These are phyloP conservation scores for Telopea speciosissima DNA, from an alignment of 177 flowering plant species.

Conservation along the genomic window DNA sequence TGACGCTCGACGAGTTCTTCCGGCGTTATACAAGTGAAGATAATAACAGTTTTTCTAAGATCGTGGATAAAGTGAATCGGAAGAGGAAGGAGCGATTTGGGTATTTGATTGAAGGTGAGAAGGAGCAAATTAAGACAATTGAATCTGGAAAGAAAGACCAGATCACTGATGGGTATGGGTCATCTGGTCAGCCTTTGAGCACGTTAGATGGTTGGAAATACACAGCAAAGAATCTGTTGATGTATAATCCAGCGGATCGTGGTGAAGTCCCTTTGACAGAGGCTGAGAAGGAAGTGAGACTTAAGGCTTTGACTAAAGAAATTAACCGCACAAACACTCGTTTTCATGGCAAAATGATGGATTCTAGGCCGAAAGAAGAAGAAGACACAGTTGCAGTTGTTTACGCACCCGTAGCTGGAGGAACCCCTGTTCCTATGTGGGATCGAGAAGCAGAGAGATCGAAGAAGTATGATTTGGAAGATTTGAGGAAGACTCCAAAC, in stretches of 20 bases:
- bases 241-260: slow-evolving; percentile 74
- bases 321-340: slow-evolving; percentile 47
- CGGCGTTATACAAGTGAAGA: slow-evolving; percentile 90
- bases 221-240: slow-evolving; percentile 75
- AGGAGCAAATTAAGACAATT: slow-evolving; percentile 24
- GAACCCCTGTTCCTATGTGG: slow-evolving; percentile 50
- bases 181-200: slow-evolving; percentile 77
- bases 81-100: slow-evolving; percentile 47
- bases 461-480: slow-evolving; percentile 86
- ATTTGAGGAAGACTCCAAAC: slow-evolving; percentile 79
- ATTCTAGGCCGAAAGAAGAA: slow-evolving; percentile 59
- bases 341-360: slow-evolving; percentile 66
- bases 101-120: slow-evolving; percentile 54
- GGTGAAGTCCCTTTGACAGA: slow-evolving; percentile 77
- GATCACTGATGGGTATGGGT: slow-evolving; percentile 88
- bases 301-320: slow-evolving; percentile 74
- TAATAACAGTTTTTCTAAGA: slow-evolving; percentile 73
- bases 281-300: slow-evolving; percentile 58
- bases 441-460: slow-evolving; percentile 53
- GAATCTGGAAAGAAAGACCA: slow-evolving; percentile 53
- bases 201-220: slow-evolving; percentile 85
- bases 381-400: slow-evolving; percentile 68
- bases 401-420: slow-evolving; percentile 68
- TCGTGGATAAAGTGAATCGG: slow-evolving; percentile 54
- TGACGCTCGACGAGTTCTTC: slow-evolving; percentile 67